Evolutionary conservation across 768 basidiomycete species (phyloP), one percentile per base, ranked within the genome.

Genomic region (Lactarius sp.): DNA sequence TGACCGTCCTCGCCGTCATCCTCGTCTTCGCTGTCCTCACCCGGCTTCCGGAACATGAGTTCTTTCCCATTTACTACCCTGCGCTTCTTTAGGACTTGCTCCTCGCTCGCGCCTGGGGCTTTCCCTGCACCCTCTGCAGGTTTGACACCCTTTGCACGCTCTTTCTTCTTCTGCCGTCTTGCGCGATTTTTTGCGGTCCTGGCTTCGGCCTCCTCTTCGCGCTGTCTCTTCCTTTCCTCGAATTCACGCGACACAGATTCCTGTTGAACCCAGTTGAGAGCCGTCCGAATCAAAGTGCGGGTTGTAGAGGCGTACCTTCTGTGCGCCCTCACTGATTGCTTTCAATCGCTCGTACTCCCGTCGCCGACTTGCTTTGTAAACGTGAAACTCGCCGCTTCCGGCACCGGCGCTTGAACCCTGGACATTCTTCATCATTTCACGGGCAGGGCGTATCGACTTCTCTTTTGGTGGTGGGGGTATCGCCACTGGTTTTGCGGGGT

Each of bases 371-470:
- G 96, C 95, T 73, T 98, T 98, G 79, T 98, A 99, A 0, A 99
- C 97, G 73, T 99, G 97, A 72, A 98, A 98, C 75, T 96, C 95
- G 49, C 96, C 96, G 61, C 91, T 93, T 56, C 97, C 97, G 18
- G 97, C 97, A 51, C 96, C 97, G 7, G 97, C 94, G 74, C 92
- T 93, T 16, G 92, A 95, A 0, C 97, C 97, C 75, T 98, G 95
- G 7, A 99, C 96, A 70, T 98, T 98, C 82, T 97, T 98, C 92
- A 99, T 98, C 92, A 94, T 94, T 73, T 94, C 97, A 54, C 92
- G 81, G 9, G 95, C 80, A 1, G 94, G 79, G 20, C 94, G 80
- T 36, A 98, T 79, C 0, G 80, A 80, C 78, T 92, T 94, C 66
- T 91, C 89, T 73, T 91, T 90, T 6, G 89, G 88, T 1, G 90